phyloP scores from a whole-genome alignment of 176 grass and related monocot species.

The Melocanna baccifera region DNA sequence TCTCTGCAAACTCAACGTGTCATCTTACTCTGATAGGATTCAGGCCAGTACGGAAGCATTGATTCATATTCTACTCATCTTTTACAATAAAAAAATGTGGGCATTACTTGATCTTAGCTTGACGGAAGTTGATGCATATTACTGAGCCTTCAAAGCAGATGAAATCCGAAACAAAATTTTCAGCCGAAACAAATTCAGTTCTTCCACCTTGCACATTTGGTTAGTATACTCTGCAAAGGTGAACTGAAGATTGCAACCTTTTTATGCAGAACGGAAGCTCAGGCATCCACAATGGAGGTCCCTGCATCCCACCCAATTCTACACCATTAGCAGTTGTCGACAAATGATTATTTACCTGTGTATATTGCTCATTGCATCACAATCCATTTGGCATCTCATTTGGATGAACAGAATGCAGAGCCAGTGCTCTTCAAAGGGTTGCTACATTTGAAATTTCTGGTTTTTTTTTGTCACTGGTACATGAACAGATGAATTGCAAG shows the following conservation, averaged over 20 bases:
- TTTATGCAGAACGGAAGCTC: constrained; percentile 18
- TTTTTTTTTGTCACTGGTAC: neutral
- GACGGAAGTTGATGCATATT: neutral
- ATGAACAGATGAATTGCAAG: neutral
- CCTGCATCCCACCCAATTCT: neutral
- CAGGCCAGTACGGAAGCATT: no score
- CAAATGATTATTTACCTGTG: constrained; percentile 18
- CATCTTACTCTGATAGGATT: neutral
- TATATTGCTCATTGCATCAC: neutral
- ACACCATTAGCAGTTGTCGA: neutral
- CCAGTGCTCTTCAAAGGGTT: neutral
- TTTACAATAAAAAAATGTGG: neutral
- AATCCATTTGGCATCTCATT: constrained; percentile 9
- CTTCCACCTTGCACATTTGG: neutral
- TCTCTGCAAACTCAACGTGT: neutral
- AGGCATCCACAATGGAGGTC: neutral
- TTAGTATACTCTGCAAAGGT: neutral
- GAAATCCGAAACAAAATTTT: neutral
- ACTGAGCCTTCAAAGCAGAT: neutral
- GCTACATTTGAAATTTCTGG: neutral
- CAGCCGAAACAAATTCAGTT: neutral
- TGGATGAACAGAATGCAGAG: neutral
- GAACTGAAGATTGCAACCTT: neutral
- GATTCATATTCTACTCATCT: neutral
- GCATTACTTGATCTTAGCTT: neutral